Evolutionary conservation across 352 stramenopile species (phyloP).

Genomic region (Phytophthora pluvialis): DNA sequence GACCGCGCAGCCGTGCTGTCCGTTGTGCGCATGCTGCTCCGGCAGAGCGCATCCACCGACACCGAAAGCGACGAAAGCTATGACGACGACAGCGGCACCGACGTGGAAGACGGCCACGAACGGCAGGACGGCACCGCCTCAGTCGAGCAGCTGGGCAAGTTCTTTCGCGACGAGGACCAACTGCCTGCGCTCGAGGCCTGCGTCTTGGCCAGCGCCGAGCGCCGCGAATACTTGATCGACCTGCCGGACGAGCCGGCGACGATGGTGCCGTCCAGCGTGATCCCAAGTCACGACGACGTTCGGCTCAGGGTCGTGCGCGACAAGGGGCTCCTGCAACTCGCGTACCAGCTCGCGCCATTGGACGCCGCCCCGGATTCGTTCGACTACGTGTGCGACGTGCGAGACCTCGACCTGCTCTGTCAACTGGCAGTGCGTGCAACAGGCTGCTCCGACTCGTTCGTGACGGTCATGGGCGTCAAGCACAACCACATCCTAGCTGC

Average conservation of each 20-base stretch:
- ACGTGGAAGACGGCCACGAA: neutral
- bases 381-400: constrained; percentile 27
- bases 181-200: constrained; percentile 31
- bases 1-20: constrained; percentile 31
- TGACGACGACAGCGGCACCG: neutral
- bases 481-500: constrained; percentile 42
- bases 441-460: constrained; percentile 30
- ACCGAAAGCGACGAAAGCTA: constrained; percentile 7
- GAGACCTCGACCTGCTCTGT: constrained; percentile 38
- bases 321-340: constrained; percentile 42
- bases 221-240: constrained; percentile 45
- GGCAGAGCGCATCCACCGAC: constrained; percentile 15
- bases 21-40: constrained; percentile 42
- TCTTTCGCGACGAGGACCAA: constrained; percentile 21
- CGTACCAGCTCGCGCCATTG: constrained; percentile 32
- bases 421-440: constrained; percentile 37
- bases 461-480: constrained; percentile 41
- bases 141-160: constrained; percentile 16
- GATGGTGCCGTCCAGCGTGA: constrained; percentile 31
- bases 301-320: constrained; percentile 31
- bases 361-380: constrained; percentile 12
- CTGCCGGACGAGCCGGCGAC: constrained; percentile 28
- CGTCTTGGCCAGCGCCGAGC: constrained; percentile 42
- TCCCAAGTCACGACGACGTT: constrained; percentile 35
- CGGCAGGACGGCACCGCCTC: constrained; percentile 7